These are phyloP conservation scores for Coniochaeta sp. DNA, from an alignment of 2,329 filamentous ascomycete species.

Conservation along the genomic window DNA sequence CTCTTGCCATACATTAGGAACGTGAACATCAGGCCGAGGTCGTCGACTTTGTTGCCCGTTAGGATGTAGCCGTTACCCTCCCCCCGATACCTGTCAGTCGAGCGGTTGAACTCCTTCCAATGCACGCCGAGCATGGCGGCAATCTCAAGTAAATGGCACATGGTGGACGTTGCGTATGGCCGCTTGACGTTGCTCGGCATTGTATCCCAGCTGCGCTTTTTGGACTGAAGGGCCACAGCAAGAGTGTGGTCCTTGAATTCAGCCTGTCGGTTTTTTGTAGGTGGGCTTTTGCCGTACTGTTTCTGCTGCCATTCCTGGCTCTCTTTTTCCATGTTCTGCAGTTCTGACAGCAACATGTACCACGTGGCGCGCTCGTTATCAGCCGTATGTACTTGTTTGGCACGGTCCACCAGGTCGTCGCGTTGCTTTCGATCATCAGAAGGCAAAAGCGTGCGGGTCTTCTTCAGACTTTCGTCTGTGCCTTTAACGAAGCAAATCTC, in stretches of 20 bases:
- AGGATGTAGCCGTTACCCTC: conserved; percentile 49
- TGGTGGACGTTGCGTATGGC: conserved; percentile 47
- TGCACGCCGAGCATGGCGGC: conserved; percentile 47
- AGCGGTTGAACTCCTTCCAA: conserved; percentile 52
- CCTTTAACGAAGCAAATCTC: conserved; percentile 32
- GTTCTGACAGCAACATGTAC: conserved; percentile 40
- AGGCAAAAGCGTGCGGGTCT: conserved; percentile 23
- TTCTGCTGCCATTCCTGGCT: conserved; percentile 38
- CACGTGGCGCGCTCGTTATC: conserved; percentile 51
- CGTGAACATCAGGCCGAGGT: conserved; percentile 47
- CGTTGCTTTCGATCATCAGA: conserved; percentile 20
- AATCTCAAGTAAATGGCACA: conserved; percentile 48
- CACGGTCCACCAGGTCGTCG: conserved; percentile 8
- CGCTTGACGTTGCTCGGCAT: conserved; percentile 40
- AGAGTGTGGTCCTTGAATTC: conserved; percentile 28
- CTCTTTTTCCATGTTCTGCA: conserved; percentile 42
- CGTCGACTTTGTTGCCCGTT: conserved; percentile 35
- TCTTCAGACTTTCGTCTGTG: conserved; percentile 23
- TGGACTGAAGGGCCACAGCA: conserved; percentile 36
- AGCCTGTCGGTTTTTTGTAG: neutral
- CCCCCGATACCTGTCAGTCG: conserved; percentile 41
- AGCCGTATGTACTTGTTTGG: conserved; percentile 40
- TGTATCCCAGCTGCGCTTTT: conserved; percentile 42
- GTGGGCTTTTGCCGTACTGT: conserved; percentile 18
- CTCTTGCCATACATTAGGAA: conserved; percentile 44